Percentiles rank a stretch among this genome's conserved stretches.
phyloP scores from a whole-genome alignment of 345 rosid species.

The Alliaria petiolata region DNA sequence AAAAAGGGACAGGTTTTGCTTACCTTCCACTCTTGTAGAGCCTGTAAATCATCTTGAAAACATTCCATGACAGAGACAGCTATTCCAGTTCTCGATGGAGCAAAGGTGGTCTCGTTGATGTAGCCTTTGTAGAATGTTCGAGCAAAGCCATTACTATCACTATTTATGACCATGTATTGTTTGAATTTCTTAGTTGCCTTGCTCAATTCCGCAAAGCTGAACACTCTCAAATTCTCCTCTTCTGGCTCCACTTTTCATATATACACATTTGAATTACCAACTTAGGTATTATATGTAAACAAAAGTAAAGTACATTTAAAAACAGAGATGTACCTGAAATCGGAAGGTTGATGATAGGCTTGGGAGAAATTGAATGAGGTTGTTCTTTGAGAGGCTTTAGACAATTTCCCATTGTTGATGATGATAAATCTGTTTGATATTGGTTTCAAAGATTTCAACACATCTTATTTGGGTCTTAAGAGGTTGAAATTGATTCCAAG shows the following conservation, averaged over 20 bases:
- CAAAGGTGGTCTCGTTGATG: constrained; percentile 10
- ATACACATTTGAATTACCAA: neutral
- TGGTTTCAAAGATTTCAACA: neutral
- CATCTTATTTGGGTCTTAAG: neutral
- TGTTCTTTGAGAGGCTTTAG: neutral
- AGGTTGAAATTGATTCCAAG: neutral
- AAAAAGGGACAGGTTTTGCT: neutral
- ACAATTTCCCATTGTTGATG: constrained; percentile 19
- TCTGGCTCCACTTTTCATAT: neutral
- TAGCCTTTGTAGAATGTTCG: neutral
- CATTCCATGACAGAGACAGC: constrained; percentile 15
- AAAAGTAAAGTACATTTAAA: neutral
- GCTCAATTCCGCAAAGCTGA: neutral
- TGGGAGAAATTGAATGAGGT: neutral
- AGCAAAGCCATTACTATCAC: neutral
- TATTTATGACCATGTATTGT: neutral
- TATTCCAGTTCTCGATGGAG: constrained; percentile 9
- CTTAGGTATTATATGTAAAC: neutral
- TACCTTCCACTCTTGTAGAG: constrained; percentile 20
- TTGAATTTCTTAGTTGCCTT: constrained; percentile 6
- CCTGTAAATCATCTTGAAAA: neutral
- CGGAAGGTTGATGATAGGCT: constrained; percentile 10
- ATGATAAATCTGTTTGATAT: neutral
- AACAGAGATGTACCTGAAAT: neutral
- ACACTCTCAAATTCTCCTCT: neutral